Evolutionary conservation across 441 rosid species (phyloP).

Genomic region (Populus hybrid): DNA sequence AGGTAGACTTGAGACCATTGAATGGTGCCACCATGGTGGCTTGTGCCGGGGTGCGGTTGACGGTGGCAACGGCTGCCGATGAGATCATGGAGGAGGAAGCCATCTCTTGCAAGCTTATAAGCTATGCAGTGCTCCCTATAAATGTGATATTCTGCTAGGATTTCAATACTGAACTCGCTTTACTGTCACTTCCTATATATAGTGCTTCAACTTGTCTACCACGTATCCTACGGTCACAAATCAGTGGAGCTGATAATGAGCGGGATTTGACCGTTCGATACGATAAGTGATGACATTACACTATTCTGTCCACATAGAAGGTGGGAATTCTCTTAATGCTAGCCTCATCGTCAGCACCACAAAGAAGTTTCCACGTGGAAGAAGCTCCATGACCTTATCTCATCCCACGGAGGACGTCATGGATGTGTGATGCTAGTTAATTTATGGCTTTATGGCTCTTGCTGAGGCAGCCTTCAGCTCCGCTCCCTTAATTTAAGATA

Average conservation of each 20-base stretch:
- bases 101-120: conserved; percentile 24
- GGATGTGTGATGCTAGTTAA: conserved; percentile 26
- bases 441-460: neutral
- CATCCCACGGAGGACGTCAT: conserved; percentile 12
- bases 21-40: conserved; percentile 56
- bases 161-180: neutral
- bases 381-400: conserved; percentile 17
- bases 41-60: conserved; percentile 32
- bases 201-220: conserved; percentile 4
- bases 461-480: neutral
- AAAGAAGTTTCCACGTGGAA: conserved; percentile 34
- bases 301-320: conserved; percentile 19
- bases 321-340: conserved; percentile 10
- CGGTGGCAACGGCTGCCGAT: conserved; percentile 42
- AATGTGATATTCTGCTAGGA: neutral
- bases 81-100: conserved; percentile 51
- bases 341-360: conserved; percentile 36
- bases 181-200: conserved; percentile 17
- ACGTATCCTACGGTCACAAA: conserved; percentile 15
- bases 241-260: neutral
- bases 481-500: neutral
- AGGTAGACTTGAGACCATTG: conserved; percentile 54
- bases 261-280: conserved; percentile 21
- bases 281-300: conserved; percentile 5
- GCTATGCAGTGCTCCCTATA: neutral